Percentiles rank a stretch among this genome's conserved stretches.
These are phyloP conservation scores for Aspergillus wentii DNA, from an alignment of 495 filamentous ascomycete genomes.

Conservation along the genomic window DNA sequence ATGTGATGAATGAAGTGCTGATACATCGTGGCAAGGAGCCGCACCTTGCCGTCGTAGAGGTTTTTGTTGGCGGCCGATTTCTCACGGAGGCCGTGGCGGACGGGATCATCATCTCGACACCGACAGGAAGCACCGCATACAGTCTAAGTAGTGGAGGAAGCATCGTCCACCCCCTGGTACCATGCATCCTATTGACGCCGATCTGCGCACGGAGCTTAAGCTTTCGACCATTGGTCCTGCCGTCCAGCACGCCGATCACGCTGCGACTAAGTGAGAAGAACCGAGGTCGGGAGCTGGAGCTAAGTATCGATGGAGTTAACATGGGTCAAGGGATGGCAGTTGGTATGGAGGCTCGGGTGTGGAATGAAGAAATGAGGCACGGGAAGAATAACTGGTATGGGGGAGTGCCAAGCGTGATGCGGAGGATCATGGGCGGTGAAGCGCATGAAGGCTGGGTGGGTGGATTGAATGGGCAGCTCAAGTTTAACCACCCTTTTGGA, in stretches of 20 bases:
- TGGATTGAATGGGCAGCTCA: slow-evolving; percentile 86
- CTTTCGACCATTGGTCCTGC: slow-evolving; percentile 87
- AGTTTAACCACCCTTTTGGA: slow-evolving; percentile 98
- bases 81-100: slow-evolving; percentile 91
- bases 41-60: slow-evolving; percentile 84
- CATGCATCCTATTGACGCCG: slow-evolving; percentile 81
- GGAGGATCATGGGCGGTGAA: slow-evolving; percentile 48
- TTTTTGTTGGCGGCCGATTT: slow-evolving; percentile 78
- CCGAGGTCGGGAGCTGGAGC: slow-evolving; percentile 75
- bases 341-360: slow-evolving; percentile 85
- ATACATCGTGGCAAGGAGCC: slow-evolving; percentile 87
- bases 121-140: slow-evolving; percentile 93
- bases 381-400: slow-evolving; percentile 59
- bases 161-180: slow-evolving; percentile 91
- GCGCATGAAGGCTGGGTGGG: slow-evolving; percentile 91
- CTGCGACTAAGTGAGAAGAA: slow-evolving; percentile 78
- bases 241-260: slow-evolving; percentile 77
- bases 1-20: slow-evolving; percentile 93
- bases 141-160: slow-evolving; percentile 87
- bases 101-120: slow-evolving; percentile 89
- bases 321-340: slow-evolving; percentile 62
- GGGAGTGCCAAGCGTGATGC: slow-evolving; percentile 56
- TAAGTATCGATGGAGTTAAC: slow-evolving; percentile 82
- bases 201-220: slow-evolving; percentile 90
- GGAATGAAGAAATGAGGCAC: slow-evolving; percentile 69